Evolutionary conservation across 306 rosid genomes (phyloP), one percentile per base, ranked within the genome.

Genomic region (Senna tora): DNA sequence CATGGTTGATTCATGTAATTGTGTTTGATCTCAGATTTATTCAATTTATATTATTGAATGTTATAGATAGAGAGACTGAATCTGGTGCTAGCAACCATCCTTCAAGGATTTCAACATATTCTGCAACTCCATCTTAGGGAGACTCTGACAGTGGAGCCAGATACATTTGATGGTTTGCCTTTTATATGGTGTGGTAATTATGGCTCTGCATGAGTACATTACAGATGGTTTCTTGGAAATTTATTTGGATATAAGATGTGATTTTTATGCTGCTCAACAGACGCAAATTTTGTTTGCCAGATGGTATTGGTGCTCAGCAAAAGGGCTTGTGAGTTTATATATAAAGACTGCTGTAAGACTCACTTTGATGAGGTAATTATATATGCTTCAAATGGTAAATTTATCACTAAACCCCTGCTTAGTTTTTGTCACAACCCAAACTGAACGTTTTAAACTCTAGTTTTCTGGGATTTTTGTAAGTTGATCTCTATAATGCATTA

Each of bases 281-380:
- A 13, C 6, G 33, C 28, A 17, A 36, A 34, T 0, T 69, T 36
- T 51, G 21, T 20, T 36, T 5, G 39, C 14, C 62, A 56, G n/a
- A 56, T 56, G 38, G 33, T 39, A 8, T 32, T 62, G 9, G 34
- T 1, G 15, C 51, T 38, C 6, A 1, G 38, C 17, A 1, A 22
- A 41, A 63, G 4, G 4, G 53, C 36, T 63, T 25, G 30, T 25
- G 9, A 45, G 25, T 25, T 52, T 25, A 3, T 52, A 16, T 17
- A 20, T 25, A 56, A 42, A 36, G 49, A 52, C 19, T 51, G 38
- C 51, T 25, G 30, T 25, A 25, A 25, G 30, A 20, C 14, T 13
- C 15, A 20, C 33, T 51, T 65, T 36, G 14, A 34, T 68, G 73
- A 34, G 61, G 21, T 50, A 19, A 32, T 50, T 32, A n/a, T 38